phyloP scores from a whole-genome alignment of 2,329 filamentous ascomycete genomes.

The Colletotrichum abscissum region DNA sequence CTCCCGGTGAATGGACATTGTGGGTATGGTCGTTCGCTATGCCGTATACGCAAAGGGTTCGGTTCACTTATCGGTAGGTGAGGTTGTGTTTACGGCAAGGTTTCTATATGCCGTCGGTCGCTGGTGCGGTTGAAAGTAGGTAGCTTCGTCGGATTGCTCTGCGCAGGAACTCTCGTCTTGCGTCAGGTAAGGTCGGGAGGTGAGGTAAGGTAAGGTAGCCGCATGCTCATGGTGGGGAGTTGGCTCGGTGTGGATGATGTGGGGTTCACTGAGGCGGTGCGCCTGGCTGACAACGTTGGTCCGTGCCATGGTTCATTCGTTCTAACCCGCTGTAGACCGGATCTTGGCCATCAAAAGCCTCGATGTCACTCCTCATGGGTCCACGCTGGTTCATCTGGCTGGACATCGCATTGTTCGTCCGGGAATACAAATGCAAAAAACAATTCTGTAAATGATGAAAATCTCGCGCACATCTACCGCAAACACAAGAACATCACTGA shows the following conservation, averaged over 20 bases:
- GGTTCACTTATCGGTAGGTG: neutral
- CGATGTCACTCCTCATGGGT: neutral
- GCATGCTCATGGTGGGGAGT: conserved; percentile 32
- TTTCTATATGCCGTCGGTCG: neutral
- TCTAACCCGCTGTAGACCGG: conserved; percentile 10
- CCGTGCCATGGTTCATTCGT: conserved; percentile 15
- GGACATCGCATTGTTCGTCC: neutral
- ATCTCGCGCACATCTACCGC: neutral
- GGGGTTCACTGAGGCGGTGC: conserved; percentile 35
- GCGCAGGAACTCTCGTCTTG: neutral
- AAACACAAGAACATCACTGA: conserved; percentile 19
- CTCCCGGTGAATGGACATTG: conserved; percentile 76
- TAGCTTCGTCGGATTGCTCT: conserved; percentile 13
- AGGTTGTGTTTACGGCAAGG: neutral
- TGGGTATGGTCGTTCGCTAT: neutral
- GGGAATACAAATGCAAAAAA: neutral
- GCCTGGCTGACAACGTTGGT: conserved; percentile 6
- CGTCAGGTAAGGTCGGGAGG: conserved; percentile 22
- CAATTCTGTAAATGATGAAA: neutral
- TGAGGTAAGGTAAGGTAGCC: conserved; percentile 34
- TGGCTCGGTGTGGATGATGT: conserved; percentile 30
- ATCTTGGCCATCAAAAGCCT: neutral
- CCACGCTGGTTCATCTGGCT: neutral
- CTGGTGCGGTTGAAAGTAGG: neutral
- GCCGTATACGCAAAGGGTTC: neutral